Evolutionary conservation across 805 yeast species (phyloP), one percentile per base, ranked within the genome.

Genomic region (Phaffomyces antillensis): DNA sequence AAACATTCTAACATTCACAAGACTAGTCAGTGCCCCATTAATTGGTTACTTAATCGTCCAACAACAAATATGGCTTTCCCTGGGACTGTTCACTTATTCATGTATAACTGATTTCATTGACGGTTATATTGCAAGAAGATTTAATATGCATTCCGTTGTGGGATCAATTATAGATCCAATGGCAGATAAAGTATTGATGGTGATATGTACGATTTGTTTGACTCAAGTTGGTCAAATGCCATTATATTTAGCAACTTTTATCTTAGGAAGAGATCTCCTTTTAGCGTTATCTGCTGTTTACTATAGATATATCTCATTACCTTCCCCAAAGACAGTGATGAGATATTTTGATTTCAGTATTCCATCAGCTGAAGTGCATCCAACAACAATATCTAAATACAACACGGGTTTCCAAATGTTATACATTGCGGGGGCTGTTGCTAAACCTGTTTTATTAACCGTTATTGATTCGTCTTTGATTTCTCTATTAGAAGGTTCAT

Each of bases 361-460:
- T 48, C 91, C 84, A 5, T 82, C 89, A 23, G 96, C 88, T 1
- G 87, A 86, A 46, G 96, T 95, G 3, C 85, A 75, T 47, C 99
- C 99, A 2, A 87, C 95, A 6, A 67, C 72, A 34, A 78, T 95
- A 23, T 88, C 96, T 12, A 91, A 91, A 61, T 74, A 80, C 63
- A 93, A 93, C 66, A 93, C 99, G 0, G 87, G 82, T 1, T 73
- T 93, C 49, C 99, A 93, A 62, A 91, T 93, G 97, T 60, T 86
- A 3, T 90, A 90, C 55, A 75, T 93, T 37, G 96, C 84, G 0
- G 58, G 72, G 15, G 74, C 79, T 43, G 77, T 84, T 43, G 64
- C 76, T 16, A 69, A 73, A 43, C 85, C 86, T 1, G 80, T 76
- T 2, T 44, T 73, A 16, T 37, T 66, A 33, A 54, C 65, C 1